phyloP scores from a whole-genome alignment of 495 filamentous ascomycete genomes.

The Annulohypoxylon nitens region DNA sequence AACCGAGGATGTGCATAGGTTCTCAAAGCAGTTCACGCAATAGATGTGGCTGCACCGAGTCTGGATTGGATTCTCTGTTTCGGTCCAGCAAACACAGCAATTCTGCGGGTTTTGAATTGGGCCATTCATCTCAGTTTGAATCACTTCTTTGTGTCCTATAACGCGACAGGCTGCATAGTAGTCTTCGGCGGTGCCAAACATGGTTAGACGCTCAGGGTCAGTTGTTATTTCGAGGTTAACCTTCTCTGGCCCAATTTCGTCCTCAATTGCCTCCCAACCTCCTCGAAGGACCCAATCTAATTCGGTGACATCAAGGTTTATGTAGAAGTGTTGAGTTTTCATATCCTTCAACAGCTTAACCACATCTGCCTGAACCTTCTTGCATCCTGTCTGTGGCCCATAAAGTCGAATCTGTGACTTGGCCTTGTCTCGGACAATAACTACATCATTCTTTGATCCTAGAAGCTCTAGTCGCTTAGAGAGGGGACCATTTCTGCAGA shows the following conservation, averaged over 20 bases:
- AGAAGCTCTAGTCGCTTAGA: conserved; percentile 37
- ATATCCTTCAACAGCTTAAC: conserved; percentile 44
- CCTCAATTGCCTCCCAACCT: conserved; percentile 54
- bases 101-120: conserved; percentile 23
- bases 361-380: conserved; percentile 16
- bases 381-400: conserved; percentile 39
- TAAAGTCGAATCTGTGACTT: conserved; percentile 50
- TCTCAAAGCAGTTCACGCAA: conserved; percentile 60
- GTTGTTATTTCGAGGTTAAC: conserved; percentile 52
- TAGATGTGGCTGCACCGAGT: conserved; percentile 61
- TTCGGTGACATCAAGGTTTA: conserved; percentile 41
- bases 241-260: conserved; percentile 52
- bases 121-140: background rate
- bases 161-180: conserved; percentile 36
- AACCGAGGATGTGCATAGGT: conserved; percentile 49
- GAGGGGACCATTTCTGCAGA: conserved; percentile 38
- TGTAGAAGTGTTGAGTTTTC: conserved; percentile 38
- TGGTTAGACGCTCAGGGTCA: conserved; percentile 48
- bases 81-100: conserved; percentile 60
- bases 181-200: conserved; percentile 48
- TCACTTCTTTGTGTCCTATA: conserved; percentile 10
- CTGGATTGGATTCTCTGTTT: conserved; percentile 54
- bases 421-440: conserved; percentile 51
- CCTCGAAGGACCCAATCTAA: conserved; percentile 56
- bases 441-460: conserved; percentile 40